phyloP scores from a whole-genome alignment of 169 alveolate genomes.

The Plasmodium gonderi region DNA sequence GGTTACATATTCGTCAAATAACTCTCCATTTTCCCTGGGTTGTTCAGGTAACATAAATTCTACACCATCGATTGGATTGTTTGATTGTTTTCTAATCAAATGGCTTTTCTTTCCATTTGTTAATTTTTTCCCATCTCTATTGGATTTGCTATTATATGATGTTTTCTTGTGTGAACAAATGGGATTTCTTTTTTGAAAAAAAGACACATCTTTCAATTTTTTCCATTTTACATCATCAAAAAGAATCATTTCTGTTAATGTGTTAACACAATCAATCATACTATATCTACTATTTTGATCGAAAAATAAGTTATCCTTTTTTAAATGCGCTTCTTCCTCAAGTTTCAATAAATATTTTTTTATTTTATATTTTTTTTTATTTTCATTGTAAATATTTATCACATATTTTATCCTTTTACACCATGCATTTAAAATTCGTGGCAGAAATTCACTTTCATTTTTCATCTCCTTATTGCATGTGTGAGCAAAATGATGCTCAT shows the following conservation, averaged over 20 bases:
- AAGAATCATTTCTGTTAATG: slow-evolving; percentile 1
- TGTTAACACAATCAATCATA: slow-evolving; percentile 37
- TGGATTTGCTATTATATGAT: background rate
- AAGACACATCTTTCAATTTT: slow-evolving; percentile 1
- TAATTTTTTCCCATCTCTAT: background rate
- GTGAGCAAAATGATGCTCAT: no score
- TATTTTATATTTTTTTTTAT: slow-evolving; percentile 15
- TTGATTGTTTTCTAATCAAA: background rate
- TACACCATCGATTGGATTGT: background rate
- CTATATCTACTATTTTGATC: slow-evolving; percentile 50
- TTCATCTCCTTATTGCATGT: background rate
- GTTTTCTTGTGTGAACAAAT: background rate
- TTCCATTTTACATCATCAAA: background rate
- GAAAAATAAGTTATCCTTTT: background rate
- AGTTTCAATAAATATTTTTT: background rate
- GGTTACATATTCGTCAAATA: slow-evolving; percentile 7
- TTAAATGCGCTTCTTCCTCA: background rate
- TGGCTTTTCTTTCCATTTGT: background rate
- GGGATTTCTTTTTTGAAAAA: background rate
- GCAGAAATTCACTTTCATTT: slow-evolving; percentile 14
- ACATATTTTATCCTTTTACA: slow-evolving; percentile 27
- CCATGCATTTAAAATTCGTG: slow-evolving; percentile 43
- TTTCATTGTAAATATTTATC: slow-evolving; percentile 41
- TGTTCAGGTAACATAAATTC: background rate
- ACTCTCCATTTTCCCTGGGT: background rate